Percentiles rank a stretch among this genome's conserved stretches.
Evolutionary conservation across 106 monocot species (phyloP).

Genomic region (Platanthera guangdongensis): DNA sequence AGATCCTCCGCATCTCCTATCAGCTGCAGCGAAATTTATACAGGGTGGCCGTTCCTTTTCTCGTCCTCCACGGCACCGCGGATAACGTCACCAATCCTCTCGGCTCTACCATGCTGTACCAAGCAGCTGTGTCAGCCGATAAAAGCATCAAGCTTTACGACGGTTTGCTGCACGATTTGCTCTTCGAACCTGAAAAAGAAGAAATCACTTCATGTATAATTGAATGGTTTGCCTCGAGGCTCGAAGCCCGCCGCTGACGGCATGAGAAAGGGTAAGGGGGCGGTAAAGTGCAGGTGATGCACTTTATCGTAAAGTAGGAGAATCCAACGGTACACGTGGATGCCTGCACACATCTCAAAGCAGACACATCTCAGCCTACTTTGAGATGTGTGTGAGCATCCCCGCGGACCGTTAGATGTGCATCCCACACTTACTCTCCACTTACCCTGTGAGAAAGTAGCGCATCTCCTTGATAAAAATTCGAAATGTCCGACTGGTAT

Average conservation of each 20-base stretch:
- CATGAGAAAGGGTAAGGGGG: not conserved
- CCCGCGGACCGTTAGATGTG: too few relatives aligned
- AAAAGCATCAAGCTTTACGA: constrained; percentile 67
- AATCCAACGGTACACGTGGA: too few relatives aligned
- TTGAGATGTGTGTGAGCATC: too few relatives aligned
- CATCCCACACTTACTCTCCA: too few relatives aligned
- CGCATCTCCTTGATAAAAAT: too few relatives aligned
- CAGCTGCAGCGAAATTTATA: constrained; percentile 48
- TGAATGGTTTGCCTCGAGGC: constrained; percentile 53
- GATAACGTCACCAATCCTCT: constrained; percentile 67
- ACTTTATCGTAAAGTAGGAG: too few relatives aligned
- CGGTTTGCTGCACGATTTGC: constrained; percentile 73
- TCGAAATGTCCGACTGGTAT: too few relatives aligned
- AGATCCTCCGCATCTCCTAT: constrained; percentile 63
- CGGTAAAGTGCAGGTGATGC: too few relatives aligned
- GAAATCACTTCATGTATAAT: constrained; percentile 53
- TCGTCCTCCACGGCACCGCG: constrained; percentile 73
- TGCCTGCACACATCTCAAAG: too few relatives aligned
- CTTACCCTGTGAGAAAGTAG: too few relatives aligned
- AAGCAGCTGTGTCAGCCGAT: constrained; percentile 39
- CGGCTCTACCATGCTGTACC: constrained; percentile 42
- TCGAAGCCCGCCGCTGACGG: constrained; percentile 2
- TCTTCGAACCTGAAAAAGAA: constrained; percentile 84
- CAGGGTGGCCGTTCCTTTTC: constrained; percentile 52
- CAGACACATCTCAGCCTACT: too few relatives aligned